Conservation (phyloP, 306 rosid genomes). For the Cicer arietinum region DNA sequence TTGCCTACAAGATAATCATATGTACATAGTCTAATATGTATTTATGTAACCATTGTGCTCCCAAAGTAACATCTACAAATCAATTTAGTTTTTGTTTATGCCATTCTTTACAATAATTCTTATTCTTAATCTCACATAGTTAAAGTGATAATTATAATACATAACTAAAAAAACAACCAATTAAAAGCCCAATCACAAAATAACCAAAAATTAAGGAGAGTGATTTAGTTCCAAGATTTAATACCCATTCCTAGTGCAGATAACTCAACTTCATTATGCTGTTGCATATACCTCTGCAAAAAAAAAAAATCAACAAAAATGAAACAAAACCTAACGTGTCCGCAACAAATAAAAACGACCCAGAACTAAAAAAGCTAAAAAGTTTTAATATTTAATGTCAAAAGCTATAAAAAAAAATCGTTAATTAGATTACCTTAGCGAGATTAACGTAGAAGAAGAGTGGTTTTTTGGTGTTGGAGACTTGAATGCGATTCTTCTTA, state of each 20-base stretch:
- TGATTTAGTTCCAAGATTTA: conserved; percentile 21
- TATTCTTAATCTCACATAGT: background rate
- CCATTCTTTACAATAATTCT: background rate
- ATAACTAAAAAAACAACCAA: background rate
- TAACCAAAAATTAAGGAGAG: background rate
- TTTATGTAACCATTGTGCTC: background rate
- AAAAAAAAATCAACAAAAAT: background rate
- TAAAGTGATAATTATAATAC: conserved; percentile 15
- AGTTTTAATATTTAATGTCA: background rate
- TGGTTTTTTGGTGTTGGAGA: conserved; percentile 77
- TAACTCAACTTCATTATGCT: conserved; percentile 79
- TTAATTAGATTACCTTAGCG: conserved; percentile 56
- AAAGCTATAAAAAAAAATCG: background rate
- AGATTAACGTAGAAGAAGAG: conserved; percentile 79
- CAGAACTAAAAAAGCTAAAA: background rate
- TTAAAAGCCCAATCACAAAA: background rate
- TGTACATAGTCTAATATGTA: background rate
- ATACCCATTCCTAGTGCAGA: conserved; percentile 90
- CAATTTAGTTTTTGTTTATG: background rate
- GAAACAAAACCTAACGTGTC: background rate
- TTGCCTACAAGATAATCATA: background rate
- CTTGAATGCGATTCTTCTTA: conserved; percentile 81
- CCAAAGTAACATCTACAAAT: background rate
- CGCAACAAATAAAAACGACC: background rate
- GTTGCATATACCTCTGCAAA: conserved; percentile 80